Evolutionary conservation across 768 basidiomycete species (phyloP).

Genomic region (Hericium rajendrae): DNA sequence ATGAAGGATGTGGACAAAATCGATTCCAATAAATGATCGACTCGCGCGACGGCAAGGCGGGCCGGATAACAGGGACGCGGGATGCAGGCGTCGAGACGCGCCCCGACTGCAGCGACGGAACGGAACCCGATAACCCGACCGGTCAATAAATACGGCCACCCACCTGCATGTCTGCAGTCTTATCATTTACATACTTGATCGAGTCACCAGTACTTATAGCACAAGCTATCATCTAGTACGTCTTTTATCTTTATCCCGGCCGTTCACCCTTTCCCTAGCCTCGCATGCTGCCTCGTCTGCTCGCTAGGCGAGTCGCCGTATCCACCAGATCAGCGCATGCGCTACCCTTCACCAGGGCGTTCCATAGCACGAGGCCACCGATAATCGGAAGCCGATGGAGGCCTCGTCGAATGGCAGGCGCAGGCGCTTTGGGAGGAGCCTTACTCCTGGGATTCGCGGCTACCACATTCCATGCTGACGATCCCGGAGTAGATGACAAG

Average conservation of each 20-base stretch:
- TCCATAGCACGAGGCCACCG: neutral
- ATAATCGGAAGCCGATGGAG: neutral
- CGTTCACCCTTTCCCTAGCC: too few species aligned
- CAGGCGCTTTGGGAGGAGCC: constrained; percentile 9
- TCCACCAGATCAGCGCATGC: neutral
- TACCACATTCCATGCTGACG: constrained; percentile 18
- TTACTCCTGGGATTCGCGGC: constrained; percentile 6
- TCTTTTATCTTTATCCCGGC: neutral
- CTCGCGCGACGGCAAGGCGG: neutral
- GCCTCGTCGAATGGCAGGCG: neutral
- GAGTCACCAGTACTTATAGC: neutral
- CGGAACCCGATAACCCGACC: too few species aligned
- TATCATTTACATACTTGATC: neutral
- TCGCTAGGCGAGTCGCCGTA: neutral
- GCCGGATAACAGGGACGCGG: neutral
- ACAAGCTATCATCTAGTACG: neutral
- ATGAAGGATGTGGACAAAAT: too few species aligned
- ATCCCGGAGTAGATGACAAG: neutral
- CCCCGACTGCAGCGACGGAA: too few species aligned
- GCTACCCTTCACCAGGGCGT: neutral
- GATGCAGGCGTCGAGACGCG: too few species aligned
- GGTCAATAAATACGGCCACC: too few species aligned
- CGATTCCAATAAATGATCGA: neutral
- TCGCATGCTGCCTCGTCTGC: neutral
- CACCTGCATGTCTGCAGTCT: neutral